A percentile compares a stretch with the other conserved stretches of the same genome.
These are phyloP conservation scores for Spergularia bocconei DNA, from an alignment of 148 eudicot species.

Conservation along the genomic window DNA sequence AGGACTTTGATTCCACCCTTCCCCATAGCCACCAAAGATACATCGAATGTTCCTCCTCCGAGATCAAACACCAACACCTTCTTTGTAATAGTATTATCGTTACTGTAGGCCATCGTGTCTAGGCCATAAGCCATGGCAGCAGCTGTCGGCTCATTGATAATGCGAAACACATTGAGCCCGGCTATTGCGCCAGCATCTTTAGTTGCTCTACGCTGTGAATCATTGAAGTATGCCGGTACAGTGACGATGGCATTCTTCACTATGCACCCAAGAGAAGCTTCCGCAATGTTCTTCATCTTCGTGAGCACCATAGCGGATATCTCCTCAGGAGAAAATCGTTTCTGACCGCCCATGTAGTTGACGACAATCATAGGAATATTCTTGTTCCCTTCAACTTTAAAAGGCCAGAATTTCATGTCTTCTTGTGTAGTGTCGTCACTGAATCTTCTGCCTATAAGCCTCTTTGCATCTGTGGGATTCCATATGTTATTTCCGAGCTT, in stretches of 20 bases:
- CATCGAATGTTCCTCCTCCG: constrained; percentile 23
- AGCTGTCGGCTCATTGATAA: constrained; percentile 24
- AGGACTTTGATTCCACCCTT: neutral
- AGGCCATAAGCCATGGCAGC: constrained; percentile 16
- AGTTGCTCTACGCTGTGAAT: constrained; percentile 21
- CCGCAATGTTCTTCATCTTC: constrained; percentile 13
- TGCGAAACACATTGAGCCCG: constrained; percentile 16
- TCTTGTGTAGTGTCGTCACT: neutral
- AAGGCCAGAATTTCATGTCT: constrained; percentile 13
- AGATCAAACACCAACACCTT: constrained; percentile 17
- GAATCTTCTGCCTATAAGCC: constrained; percentile 20
- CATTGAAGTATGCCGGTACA: constrained; percentile 22
- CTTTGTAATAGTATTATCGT: neutral
- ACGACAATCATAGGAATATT: neutral
- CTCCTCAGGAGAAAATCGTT: constrained; percentile 11
- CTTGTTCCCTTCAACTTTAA: neutral
- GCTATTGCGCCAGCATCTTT: constrained; percentile 20
- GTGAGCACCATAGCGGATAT: constrained; percentile 19
- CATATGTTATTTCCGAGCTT: too few species aligned
- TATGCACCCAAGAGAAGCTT: neutral
- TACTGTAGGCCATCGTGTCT: neutral
- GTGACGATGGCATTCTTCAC: constrained; percentile 18
- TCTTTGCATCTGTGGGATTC: neutral
- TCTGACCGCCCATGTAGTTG: neutral
- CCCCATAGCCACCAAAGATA: neutral